Percentiles rank a stretch among this genome's conserved stretches.
Evolutionary conservation across 495 filamentous ascomycete species (phyloP).

Genomic region (Talaromyces borbonicus): DNA sequence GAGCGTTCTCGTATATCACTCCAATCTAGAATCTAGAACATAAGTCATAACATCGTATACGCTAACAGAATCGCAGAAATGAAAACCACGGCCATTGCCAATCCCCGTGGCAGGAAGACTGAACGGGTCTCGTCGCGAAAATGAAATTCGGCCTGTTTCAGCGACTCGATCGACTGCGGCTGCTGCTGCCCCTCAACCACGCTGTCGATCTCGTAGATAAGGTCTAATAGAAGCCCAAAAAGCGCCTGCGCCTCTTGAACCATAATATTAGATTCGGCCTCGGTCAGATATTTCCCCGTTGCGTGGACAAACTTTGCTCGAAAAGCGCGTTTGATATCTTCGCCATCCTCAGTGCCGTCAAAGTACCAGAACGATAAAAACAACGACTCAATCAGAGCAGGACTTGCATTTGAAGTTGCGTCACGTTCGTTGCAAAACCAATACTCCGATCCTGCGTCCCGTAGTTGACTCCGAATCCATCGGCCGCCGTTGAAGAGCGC

Average conservation of each 20-base stretch:
- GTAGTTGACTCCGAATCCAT: conserved; percentile 37
- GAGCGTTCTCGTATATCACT: too few species aligned
- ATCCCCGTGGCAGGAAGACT: too few species aligned
- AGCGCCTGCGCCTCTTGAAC: not conserved
- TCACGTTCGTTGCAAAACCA: conserved; percentile 18
- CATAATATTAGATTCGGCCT: not conserved
- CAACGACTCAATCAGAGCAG: not conserved
- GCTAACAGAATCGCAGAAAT: too few species aligned
- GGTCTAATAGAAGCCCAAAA: conserved; percentile 1
- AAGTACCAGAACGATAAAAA: conserved; percentile 14
- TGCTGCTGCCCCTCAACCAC: conserved; percentile 1
- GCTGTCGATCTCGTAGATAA: conserved; percentile 1
- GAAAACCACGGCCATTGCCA: too few species aligned
- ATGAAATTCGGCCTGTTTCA: not conserved
- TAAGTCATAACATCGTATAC: too few species aligned
- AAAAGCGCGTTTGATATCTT: conserved; percentile 12
- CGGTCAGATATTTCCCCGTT: not conserved
- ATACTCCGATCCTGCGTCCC: conserved; percentile 31
- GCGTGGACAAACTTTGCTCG: not conserved
- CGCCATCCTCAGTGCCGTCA: conserved; percentile 10
- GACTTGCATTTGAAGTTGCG: not conserved
- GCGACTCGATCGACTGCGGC: not conserved
- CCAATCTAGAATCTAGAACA: too few species aligned
- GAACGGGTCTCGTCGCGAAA: too few species aligned
- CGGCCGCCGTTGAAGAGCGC: conserved; percentile 49